Evolutionary conservation across 2,329 filamentous ascomycete genomes (phyloP).

Genomic region (Colletotrichum aenigma): DNA sequence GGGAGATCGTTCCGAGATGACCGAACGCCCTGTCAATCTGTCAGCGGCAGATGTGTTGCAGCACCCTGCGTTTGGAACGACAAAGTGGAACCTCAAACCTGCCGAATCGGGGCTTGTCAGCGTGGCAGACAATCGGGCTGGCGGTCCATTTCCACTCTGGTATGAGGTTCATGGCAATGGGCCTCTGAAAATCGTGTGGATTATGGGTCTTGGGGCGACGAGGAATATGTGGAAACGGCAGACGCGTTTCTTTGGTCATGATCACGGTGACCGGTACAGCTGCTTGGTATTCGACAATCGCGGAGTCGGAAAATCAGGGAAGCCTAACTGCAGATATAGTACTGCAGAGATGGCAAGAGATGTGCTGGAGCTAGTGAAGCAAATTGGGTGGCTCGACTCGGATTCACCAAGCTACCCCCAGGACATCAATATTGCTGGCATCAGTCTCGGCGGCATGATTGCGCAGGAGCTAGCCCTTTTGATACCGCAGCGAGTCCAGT

Average conservation of each 20-base stretch:
- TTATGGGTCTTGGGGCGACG: slow-evolving; percentile 9
- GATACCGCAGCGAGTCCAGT: slow-evolving; percentile 26
- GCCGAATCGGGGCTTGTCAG: neutral
- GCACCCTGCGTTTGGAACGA: slow-evolving; percentile 1
- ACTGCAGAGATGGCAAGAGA: slow-evolving; percentile 76
- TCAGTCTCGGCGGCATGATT: slow-evolving; percentile 79
- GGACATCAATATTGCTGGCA: slow-evolving; percentile 64
- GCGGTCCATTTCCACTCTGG: slow-evolving; percentile 2
- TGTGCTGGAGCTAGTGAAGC: slow-evolving; percentile 59
- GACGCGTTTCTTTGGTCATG: slow-evolving; percentile 69
- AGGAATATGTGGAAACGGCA: slow-evolving; percentile 52
- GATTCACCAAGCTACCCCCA: slow-evolving; percentile 25
- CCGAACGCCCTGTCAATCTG: neutral
- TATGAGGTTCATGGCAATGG: slow-evolving; percentile 5
- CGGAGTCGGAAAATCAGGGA: slow-evolving; percentile 70
- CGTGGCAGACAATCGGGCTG: neutral
- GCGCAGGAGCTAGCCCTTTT: slow-evolving; percentile 64
- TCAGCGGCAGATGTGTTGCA: neutral
- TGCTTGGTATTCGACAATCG: slow-evolving; percentile 71
- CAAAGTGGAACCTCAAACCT: neutral
- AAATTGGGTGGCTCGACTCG: slow-evolving; percentile 58
- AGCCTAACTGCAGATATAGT: slow-evolving; percentile 67
- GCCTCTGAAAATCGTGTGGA: neutral
- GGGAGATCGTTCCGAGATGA: neutral
- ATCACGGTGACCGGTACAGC: slow-evolving; percentile 60